phyloP scores from a whole-genome alignment of 2,329 filamentous ascomycete genomes.

The Ceratocystiopsis minuta region DNA sequence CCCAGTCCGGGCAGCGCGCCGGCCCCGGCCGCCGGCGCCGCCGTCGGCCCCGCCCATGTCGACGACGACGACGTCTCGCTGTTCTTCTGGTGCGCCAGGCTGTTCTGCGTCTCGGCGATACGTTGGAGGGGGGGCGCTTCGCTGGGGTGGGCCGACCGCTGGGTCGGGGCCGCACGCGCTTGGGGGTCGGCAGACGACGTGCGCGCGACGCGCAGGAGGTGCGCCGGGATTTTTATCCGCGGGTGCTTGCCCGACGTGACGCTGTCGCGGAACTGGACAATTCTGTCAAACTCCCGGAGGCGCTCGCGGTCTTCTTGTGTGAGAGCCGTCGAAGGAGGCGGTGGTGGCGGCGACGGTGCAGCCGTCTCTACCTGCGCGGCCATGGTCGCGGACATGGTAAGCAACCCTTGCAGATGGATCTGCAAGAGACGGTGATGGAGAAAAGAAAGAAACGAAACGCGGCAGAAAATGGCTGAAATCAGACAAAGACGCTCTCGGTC shows the following conservation, averaged over 20 bases:
- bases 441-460: too few species aligned
- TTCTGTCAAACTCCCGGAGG: conserved; percentile 56
- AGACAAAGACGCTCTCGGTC: too few species aligned
- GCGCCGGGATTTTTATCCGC: conserved; percentile 35
- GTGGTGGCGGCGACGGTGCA: background rate
- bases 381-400: conserved; percentile 5
- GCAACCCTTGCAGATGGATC: too few species aligned
- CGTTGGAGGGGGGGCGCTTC: too few species aligned
- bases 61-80: too few species aligned
- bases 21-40: conserved; percentile 12
- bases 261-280: conserved; percentile 63
- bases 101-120: conserved; percentile 11
- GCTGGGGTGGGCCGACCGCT: too few species aligned
- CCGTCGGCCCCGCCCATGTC: conserved; percentile 9
- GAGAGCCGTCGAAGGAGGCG: conserved; percentile 6
- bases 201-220: conserved; percentile 12
- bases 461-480: too few species aligned
- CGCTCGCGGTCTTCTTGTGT: conserved; percentile 35
- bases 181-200: too few species aligned
- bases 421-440: background rate
- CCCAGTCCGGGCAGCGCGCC: conserved; percentile 5
- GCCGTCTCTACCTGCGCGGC: conserved; percentile 7
- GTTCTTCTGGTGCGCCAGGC: conserved; percentile 19
- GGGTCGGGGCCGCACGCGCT: too few species aligned
- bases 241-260: conserved; percentile 62